Conservation (phyloP, 441 rosid genomes). For the Gossypium trilobum region DNA sequence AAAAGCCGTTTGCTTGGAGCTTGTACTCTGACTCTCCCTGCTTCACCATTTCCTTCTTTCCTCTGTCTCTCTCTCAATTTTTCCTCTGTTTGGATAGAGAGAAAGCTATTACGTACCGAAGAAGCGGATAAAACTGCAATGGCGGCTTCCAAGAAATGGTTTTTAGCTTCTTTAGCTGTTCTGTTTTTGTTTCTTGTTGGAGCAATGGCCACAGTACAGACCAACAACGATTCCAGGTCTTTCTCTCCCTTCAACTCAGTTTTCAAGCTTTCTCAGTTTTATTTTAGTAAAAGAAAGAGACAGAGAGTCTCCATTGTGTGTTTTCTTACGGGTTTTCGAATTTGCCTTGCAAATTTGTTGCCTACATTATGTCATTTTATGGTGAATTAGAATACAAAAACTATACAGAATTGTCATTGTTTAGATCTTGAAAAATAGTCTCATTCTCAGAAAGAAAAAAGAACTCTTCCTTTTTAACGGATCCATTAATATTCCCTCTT, state of each 20-base stretch:
- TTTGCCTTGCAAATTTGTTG: background rate
- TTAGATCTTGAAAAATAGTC: background rate
- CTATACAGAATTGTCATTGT: background rate
- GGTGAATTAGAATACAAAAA: background rate
- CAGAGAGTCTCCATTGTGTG: background rate
- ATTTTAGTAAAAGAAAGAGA: background rate
- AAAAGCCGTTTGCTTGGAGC: constrained; percentile 26
- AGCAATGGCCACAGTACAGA: constrained; percentile 21
- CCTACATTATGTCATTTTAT: background rate
- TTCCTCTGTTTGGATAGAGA: constrained; percentile 10
- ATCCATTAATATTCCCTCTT: background rate
- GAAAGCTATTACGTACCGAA: background rate
- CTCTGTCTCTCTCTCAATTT: background rate
- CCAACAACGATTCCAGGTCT: constrained; percentile 29
- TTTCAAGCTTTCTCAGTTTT: constrained; percentile 4
- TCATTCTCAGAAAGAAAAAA: background rate
- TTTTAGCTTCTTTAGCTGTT: constrained; percentile 19
- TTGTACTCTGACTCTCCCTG: constrained; percentile 21
- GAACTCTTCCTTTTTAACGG: background rate
- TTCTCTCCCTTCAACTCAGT: background rate
- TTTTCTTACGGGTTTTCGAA: background rate
- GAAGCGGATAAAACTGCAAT: constrained; percentile 20
- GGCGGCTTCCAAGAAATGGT: constrained; percentile 25
- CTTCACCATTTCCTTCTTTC: constrained; percentile 12
- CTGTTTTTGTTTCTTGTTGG: constrained; percentile 28